Evolutionary conservation across 2,329 filamentous ascomycete species (phyloP).

Genomic region (Ciborinia camelliae): DNA sequence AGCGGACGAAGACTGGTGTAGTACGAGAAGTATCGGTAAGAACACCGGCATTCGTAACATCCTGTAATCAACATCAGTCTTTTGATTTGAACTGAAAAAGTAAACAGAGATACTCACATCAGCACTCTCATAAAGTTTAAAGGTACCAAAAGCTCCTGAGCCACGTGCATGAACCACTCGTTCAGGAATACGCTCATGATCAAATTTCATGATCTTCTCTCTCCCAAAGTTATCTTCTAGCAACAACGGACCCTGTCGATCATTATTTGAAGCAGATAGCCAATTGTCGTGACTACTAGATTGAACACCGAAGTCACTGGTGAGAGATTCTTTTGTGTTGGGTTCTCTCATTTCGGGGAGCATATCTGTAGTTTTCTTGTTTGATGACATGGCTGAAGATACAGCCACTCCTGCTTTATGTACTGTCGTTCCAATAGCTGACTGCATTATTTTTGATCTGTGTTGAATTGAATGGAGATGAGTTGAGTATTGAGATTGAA

Average conservation of each 20-base stretch:
- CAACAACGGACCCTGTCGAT: conserved; percentile 63
- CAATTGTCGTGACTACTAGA: conserved; percentile 73
- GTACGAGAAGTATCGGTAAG: conserved; percentile 65
- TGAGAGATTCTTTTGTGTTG: conserved; percentile 57
- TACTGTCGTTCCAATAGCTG: conserved; percentile 18
- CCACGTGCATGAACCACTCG: conserved; percentile 63
- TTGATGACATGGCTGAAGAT: conserved; percentile 26
- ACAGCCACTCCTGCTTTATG: conserved; percentile 30
- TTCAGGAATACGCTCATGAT: conserved; percentile 69
- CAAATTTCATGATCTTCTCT: conserved; percentile 75
- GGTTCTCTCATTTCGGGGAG: conserved; percentile 53
- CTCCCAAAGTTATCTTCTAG: conserved; percentile 70
- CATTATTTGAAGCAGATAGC: conserved; percentile 61
- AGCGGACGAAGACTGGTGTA: conserved; percentile 68
- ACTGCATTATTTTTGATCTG: conserved; percentile 16
- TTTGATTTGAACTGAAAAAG: not conserved
- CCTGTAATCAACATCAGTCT: not conserved
- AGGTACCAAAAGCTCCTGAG: conserved; percentile 62
- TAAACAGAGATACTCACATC: conserved; percentile 36
- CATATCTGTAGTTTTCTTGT: conserved; percentile 34
- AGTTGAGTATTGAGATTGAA: not conserved
- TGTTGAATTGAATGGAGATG: too few relatives aligned
- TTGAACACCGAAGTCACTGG: conserved; percentile 74
- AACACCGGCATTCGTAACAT: conserved; percentile 58
- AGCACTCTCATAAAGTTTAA: conserved; percentile 62